These are phyloP conservation scores for Elsinoe necatrix DNA, from an alignment of 2,329 filamentous ascomycete genomes.

Conservation along the genomic window DNA sequence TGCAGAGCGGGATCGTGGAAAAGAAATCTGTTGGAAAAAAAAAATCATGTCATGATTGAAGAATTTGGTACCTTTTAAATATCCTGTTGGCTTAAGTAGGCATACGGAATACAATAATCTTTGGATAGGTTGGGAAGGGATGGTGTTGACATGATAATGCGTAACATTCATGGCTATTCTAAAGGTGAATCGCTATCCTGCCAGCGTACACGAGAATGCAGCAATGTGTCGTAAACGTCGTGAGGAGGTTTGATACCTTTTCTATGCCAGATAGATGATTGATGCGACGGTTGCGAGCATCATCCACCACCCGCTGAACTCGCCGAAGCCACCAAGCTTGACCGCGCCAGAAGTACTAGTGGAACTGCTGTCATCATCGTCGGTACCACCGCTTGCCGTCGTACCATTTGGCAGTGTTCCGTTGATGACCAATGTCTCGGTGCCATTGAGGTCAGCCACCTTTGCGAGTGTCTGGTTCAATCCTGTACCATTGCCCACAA, in stretches of 20 bases:
- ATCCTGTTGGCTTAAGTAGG: too few relatives aligned
- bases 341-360: slow-evolving; percentile 17
- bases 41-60: too few relatives aligned
- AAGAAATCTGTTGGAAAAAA: too few relatives aligned
- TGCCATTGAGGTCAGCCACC: slow-evolving; percentile 56
- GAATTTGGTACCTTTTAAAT: too few relatives aligned
- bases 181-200: too few relatives aligned
- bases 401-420: slow-evolving; percentile 56
- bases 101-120: too few relatives aligned
- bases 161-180: too few relatives aligned
- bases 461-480: slow-evolving; percentile 56
- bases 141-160: too few relatives aligned
- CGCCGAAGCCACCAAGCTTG: slow-evolving; percentile 20
- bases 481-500: slow-evolving; percentile 52
- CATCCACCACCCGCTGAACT: slow-evolving; percentile 33
- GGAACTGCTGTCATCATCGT: slow-evolving; percentile 23
- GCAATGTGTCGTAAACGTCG: background rate
- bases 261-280: slow-evolving; percentile 24
- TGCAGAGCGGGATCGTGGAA: too few relatives aligned
- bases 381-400: slow-evolving; percentile 33
- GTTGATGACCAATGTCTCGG: slow-evolving; percentile 58
- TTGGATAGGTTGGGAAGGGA: too few relatives aligned
- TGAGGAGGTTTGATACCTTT: background rate
- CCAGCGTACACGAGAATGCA: too few relatives aligned
- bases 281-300: slow-evolving; percentile 33